Base-by-base conservation (phyloP, 305 asterid genomes). In the Plantago coronopus region DNA sequence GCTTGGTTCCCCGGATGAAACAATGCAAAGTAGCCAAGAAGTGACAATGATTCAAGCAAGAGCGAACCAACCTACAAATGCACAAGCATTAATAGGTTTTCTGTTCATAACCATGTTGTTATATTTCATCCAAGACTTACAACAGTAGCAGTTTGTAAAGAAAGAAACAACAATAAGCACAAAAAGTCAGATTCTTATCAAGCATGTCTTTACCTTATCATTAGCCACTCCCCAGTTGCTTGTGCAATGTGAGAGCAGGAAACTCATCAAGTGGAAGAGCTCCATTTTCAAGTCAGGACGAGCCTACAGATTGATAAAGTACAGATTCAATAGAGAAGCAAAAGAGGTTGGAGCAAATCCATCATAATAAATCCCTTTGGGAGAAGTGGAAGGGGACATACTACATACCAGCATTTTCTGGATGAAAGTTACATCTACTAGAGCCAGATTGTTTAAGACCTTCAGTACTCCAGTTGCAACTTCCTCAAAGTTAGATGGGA, bases 401-500 rank as follows among this genome's bases (percentile, higher is more conserved):
- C n/a, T 43, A 76, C 83, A 82, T 80, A 93, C 99, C 73, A 93
- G 90, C 96, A 90, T 89, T 64, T 74, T 82, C 82, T 93, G 99
- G 76, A 93, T 82, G 81, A 89, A 93, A 68, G 79, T 74, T 51
- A 93, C 67, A 75, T 93, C 96, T 20, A 93, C 72, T 62, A 80
- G 79, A 37, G 97, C 96, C 79, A 93, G 83, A 90, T 93, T 93
- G 84, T 93, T 93, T 89, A 93, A 77, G 73, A 93, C 90, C 91
- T 84, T 93, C 80, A 93, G 77, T 57, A 93, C 91, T 59, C 97
- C 99, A 18, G 91, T 83, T 8, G 99, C 96, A 59, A 93, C 99
- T 76, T 89, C 96, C 81, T 93, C 99, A 61, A 93, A 93, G 82
- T 93, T 93, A 55, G 95, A 81, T 57, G 99, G 99, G 75, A 93